phyloP scores from a whole-genome alignment of 768 basidiomycete genomes.

The Hypholoma fasciculare region DNA sequence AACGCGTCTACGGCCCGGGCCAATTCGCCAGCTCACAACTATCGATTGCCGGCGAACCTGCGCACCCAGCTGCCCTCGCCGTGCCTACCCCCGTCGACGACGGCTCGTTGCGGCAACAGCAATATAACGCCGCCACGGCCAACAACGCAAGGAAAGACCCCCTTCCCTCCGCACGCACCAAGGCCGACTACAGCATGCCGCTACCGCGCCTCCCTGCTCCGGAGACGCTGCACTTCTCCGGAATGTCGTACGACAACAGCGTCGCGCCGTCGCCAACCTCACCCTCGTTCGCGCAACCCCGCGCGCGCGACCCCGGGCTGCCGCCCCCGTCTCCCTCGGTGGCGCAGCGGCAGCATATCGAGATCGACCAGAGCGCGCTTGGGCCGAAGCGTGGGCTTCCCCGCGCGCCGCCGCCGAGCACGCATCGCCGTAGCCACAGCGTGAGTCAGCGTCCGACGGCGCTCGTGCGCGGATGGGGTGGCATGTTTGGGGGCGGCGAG shows the following conservation, averaged over 20 bases:
- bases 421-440: conserved; percentile 82
- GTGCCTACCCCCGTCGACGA: conserved; percentile 25
- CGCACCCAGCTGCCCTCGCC: conserved; percentile 13
- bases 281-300: conserved; percentile 59
- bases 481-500: conserved; percentile 51
- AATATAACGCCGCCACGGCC: conserved; percentile 19
- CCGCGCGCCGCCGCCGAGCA: conserved; percentile 73
- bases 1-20: conserved; percentile 90
- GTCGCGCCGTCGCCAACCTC: conserved; percentile 61
- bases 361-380: conserved; percentile 28
- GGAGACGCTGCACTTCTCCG: conserved; percentile 78
- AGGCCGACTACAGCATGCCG: conserved; percentile 81
- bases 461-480: conserved; percentile 54
- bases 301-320: conserved; percentile 65
- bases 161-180: conserved; percentile 25
- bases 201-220: conserved; percentile 81
- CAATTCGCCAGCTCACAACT: conserved; percentile 93
- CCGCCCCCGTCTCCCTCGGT: conserved; percentile 42
- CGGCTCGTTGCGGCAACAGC: conserved; percentile 17
- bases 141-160: conserved; percentile 26
- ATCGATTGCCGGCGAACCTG: conserved; percentile 42
- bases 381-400: conserved; percentile 38
- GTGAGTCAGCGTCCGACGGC: conserved; percentile 71
- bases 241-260: conserved; percentile 72
- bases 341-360: conserved; percentile 27